A percentile compares a stretch with the other conserved stretches of the same genome.
Conservation (phyloP, 2,329 filamentous ascomycete genomes). For the Xylariaceae sp. region DNA sequence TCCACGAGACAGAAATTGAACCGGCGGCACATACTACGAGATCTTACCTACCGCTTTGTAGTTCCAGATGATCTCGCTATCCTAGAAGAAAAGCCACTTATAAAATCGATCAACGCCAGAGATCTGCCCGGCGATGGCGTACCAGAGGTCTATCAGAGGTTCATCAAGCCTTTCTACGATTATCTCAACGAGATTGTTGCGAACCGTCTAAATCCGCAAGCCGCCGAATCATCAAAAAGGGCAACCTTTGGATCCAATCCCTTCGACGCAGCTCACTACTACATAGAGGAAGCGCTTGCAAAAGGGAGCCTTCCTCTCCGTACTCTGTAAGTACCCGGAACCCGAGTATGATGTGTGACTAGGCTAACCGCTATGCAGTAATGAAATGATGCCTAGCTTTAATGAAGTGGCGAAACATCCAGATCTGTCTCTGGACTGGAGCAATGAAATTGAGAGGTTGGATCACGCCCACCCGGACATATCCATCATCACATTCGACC, state of each 20-base stretch:
- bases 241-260: conserved; percentile 14
- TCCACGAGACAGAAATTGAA: conserved; percentile 2
- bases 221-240: not conserved
- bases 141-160: conserved; percentile 8
- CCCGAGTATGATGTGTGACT: not conserved
- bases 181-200: conserved; percentile 10
- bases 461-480: conserved; percentile 20
- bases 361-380: conserved; percentile 19
- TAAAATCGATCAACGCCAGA: not conserved
- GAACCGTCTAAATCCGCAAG: not conserved
- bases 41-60: conserved; percentile 21
- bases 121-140: not conserved
- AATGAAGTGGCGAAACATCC: conserved; percentile 15
- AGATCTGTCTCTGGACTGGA: conserved; percentile 23
- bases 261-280: conserved; percentile 18
- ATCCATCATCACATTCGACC: conserved; percentile 17
- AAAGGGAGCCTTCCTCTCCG: conserved; percentile 15
- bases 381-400: conserved; percentile 22
- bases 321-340: conserved; percentile 24
- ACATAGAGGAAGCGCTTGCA: conserved; percentile 19
- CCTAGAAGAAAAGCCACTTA: conserved; percentile 1
- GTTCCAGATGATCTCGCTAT: conserved; percentile 20
- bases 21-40: conserved; percentile 15
- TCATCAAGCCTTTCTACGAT: conserved; percentile 22
- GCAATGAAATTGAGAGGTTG: conserved; percentile 24